A percentile compares a stretch with the other conserved stretches of the same genome.
Conservation (phyloP, 2,329 filamentous ascomycete species). For the Pochonia chlamydosporia region DNA sequence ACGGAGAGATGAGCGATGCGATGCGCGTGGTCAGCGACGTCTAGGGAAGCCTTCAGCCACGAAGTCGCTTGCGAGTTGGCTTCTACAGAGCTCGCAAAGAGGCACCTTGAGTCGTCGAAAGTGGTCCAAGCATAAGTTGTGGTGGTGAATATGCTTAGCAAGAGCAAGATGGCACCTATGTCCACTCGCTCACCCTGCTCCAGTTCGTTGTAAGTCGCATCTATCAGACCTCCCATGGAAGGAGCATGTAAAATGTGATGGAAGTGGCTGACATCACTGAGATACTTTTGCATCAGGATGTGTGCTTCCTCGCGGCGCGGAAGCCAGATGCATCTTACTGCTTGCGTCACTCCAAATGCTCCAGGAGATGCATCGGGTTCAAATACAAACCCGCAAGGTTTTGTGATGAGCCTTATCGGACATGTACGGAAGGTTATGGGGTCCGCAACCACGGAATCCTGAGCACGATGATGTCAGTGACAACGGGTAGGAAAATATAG, state of each 20-base stretch:
- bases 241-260: slow-evolving; percentile 26
- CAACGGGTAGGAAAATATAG: not conserved
- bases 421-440: slow-evolving; percentile 26
- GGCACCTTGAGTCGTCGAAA: slow-evolving; percentile 18
- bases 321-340: slow-evolving; percentile 27
- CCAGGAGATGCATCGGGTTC: slow-evolving; percentile 18
- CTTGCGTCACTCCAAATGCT: slow-evolving; percentile 18
- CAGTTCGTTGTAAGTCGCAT: slow-evolving; percentile 24
- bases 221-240: slow-evolving; percentile 19
- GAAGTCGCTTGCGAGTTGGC: slow-evolving; percentile 20
- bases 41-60: slow-evolving; percentile 29
- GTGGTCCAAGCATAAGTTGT: slow-evolving; percentile 26
- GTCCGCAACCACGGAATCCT: slow-evolving; percentile 25
- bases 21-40: slow-evolving; percentile 29
- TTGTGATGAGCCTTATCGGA: slow-evolving; percentile 25
- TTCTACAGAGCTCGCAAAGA: slow-evolving; percentile 21
- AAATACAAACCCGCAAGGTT: slow-evolving; percentile 25
- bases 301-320: slow-evolving; percentile 25
- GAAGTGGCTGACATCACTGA: slow-evolving; percentile 22
- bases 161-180: slow-evolving; percentile 19
- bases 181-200: slow-evolving; percentile 17
- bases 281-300: slow-evolving; percentile 23
- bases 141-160: slow-evolving; percentile 24
- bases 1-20: slow-evolving; percentile 21
- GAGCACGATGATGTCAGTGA: slow-evolving; percentile 5